Base-by-base conservation (phyloP, 768 basidiomycete genomes). In the Mycena polygramma region DNA sequence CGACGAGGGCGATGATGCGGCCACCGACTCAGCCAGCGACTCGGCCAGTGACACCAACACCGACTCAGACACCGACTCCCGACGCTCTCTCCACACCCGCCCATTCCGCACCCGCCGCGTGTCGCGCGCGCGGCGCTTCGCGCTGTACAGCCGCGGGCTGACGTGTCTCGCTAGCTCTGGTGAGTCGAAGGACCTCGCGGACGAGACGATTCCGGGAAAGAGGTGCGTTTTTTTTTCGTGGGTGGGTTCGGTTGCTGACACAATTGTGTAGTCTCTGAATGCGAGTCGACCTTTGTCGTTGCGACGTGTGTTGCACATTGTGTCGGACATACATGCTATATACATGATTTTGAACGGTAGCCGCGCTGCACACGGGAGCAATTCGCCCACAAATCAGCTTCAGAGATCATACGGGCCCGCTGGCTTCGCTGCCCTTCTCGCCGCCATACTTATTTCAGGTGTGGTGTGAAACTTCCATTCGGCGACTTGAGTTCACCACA, bases 201-300 rank as follows among this genome's bases (percentile, higher is more conserved):
- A 63, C 59, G 63, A 66, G 9, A 66, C 57, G 19, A 24, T 66
- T 22, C 39, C 71, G 1, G 71, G 54, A 30, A 54, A 69, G 58
- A 65, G 67, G 70, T 72, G 57, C 13, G 55, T 41, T 10, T 10
- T 11, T 15, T 10, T 41, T 41, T 11, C 10, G 15, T 41, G 1
- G 11, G 9, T 15, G 9, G 2, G 41, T 41, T 41, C 41, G 41
- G 8, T 4, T 11, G 41, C 8, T 41, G 41, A 10, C 39, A 13
- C 4, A 10, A 15, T 10, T 41, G 41, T 41, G 41, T n/a, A 55
- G 54, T 55, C 54, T 55, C 37, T 55, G 30, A 19, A 54, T 41
- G 41, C 41, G 10, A 41, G 41, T 30, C 2, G 30, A 30, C 3
- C 30, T 2, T 30, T 30, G 3, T 30, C 30, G 30, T 30, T 30